These are phyloP conservation scores for Gymnopilus junonius DNA, from an alignment of 768 basidiomycete species.

Conservation along the genomic window DNA sequence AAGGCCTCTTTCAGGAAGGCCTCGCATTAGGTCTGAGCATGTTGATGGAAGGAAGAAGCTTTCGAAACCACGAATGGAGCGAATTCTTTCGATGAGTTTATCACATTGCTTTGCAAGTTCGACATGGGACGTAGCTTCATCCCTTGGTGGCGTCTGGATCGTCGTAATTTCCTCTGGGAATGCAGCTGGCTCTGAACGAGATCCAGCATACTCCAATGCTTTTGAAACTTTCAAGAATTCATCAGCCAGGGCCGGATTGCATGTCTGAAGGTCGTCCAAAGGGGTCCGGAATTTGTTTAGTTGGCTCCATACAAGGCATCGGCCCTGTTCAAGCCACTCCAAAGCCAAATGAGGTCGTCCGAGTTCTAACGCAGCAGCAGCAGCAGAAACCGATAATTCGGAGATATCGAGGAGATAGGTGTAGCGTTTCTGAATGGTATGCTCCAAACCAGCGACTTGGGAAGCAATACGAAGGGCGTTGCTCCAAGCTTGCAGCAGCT, in stretches of 20 bases:
- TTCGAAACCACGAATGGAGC: background rate
- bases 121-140: background rate
- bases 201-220: background rate
- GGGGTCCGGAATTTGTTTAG: conserved; percentile 25
- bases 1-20: background rate
- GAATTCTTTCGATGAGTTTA: background rate
- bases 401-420: background rate
- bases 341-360: conserved; percentile 12
- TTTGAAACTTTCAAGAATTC: background rate
- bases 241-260: background rate
- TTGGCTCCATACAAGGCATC: conserved; percentile 26
- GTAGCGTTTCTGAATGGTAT: background rate
- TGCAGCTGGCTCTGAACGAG: background rate
- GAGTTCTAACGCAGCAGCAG: background rate
- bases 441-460: background rate
- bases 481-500: background rate
- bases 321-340: conserved; percentile 30
- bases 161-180: background rate
- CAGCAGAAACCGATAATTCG: background rate
- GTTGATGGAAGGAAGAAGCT: background rate
- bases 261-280: conserved; percentile 11
- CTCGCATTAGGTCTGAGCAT: background rate
- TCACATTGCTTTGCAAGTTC: background rate
- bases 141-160: background rate
- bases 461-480: background rate